Conservation (phyloP, 768 basidiomycete species). For the Favolaschia claudopus region DNA sequence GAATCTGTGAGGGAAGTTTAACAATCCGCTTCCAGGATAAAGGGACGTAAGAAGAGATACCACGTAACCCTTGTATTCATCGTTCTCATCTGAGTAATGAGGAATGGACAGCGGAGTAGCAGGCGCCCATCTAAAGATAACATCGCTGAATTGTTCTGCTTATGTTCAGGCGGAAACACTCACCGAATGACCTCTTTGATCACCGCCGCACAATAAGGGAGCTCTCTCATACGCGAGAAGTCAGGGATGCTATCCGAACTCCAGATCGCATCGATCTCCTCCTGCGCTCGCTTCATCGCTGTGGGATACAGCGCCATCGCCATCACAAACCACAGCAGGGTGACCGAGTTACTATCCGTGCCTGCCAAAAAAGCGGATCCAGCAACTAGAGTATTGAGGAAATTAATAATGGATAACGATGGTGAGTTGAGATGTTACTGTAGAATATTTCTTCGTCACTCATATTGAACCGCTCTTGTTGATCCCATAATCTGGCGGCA, state of each 20-base stretch:
- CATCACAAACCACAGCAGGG: slow-evolving; percentile 5
- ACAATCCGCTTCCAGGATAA: too few relatives aligned
- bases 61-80: background rate
- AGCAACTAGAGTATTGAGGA: background rate
- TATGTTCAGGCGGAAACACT: background rate
- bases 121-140: background rate
- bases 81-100: background rate
- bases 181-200: slow-evolving; percentile 2
- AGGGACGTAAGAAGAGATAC: background rate
- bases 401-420: background rate
- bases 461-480: background rate
- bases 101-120: background rate
- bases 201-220: slow-evolving; percentile 3
- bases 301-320: background rate
- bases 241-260: background rate
- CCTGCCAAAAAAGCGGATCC: slow-evolving; percentile 1
- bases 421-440: background rate
- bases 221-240: background rate
- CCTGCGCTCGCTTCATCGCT: background rate
- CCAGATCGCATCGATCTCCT: background rate
- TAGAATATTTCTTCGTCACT: background rate
- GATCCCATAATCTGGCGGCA: slow-evolving; percentile 1
- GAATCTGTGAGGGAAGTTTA: background rate
- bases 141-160: background rate
- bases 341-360: background rate